These are phyloP conservation scores for Candida broadrunensis DNA, from an alignment of 805 yeast species.

Conservation along the genomic window DNA sequence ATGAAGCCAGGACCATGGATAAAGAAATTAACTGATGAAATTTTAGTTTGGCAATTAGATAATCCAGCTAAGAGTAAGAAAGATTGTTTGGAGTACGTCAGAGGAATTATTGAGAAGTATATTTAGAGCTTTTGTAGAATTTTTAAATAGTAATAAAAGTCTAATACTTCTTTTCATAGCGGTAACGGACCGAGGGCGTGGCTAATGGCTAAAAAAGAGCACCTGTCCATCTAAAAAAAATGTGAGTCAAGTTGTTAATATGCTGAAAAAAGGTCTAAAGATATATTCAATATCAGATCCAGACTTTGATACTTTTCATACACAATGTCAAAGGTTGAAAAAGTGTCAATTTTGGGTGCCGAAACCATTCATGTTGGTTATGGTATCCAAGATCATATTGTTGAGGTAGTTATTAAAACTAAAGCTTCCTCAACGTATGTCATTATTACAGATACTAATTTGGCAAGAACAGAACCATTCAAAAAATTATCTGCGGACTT, in stretches of 20 bases:
- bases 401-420: constrained; percentile 56
- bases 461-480: constrained; percentile 64
- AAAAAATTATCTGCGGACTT: constrained; percentile 45
- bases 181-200: too few species aligned
- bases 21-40: constrained; percentile 49
- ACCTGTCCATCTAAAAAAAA: too few species aligned
- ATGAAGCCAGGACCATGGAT: constrained; percentile 89
- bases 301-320: neutral
- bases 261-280: too few species aligned
- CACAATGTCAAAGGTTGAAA: constrained; percentile 30
- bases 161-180: too few species aligned
- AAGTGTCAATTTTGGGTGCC: constrained; percentile 75
- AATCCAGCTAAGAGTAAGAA: constrained; percentile 54
- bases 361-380: constrained; percentile 90
- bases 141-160: too few species aligned
- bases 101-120: constrained; percentile 16
- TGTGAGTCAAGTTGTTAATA: too few species aligned
- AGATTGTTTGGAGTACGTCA: constrained; percentile 51
- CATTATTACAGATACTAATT: constrained; percentile 80
- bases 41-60: constrained; percentile 76
- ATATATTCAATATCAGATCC: too few species aligned
- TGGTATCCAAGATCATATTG: constrained; percentile 71
- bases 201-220: too few species aligned
- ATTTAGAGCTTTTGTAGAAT: constrained; percentile 1
- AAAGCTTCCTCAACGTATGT: constrained; percentile 89